Evolutionary conservation across 306 rosid genomes (phyloP).

Genomic region (Hippophae tibetana): DNA sequence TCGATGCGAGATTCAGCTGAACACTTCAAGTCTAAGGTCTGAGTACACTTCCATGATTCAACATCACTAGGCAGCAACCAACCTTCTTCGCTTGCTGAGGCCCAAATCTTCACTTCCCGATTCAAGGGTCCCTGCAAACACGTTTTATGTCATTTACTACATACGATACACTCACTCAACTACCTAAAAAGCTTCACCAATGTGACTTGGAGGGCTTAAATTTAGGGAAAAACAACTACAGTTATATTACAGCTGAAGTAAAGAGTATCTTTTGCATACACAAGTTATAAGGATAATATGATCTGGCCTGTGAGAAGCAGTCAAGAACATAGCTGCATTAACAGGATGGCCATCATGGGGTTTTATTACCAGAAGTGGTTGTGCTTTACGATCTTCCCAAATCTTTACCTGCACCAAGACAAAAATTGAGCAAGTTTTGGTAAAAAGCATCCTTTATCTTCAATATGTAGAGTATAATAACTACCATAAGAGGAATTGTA

Average conservation of each 20-base stretch:
- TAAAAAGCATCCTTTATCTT: background rate
- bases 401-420: constrained; percentile 58
- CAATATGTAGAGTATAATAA: no score
- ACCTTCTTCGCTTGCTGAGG: constrained; percentile 79
- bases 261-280: constrained; percentile 28
- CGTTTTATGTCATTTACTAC: constrained; percentile 7
- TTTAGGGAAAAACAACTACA: background rate
- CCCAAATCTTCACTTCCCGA: constrained; percentile 91
- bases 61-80: constrained; percentile 84
- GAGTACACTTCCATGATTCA: constrained; percentile 88
- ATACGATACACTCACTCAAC: background rate
- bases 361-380: constrained; percentile 67
- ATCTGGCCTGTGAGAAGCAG: constrained; percentile 78
- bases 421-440: background rate
- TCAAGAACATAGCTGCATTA: constrained; percentile 77
- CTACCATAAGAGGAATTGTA: no score
- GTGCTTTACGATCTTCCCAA: constrained; percentile 87
- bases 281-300: constrained; percentile 89
- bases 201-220: background rate
- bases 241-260: background rate
- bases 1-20: constrained; percentile 60
- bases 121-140: constrained; percentile 68
- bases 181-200: background rate
- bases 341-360: constrained; percentile 87
- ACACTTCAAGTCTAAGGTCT: constrained; percentile 79